Conservation (phyloP, 306 rosid genomes). For the Corylus avellana region DNA sequence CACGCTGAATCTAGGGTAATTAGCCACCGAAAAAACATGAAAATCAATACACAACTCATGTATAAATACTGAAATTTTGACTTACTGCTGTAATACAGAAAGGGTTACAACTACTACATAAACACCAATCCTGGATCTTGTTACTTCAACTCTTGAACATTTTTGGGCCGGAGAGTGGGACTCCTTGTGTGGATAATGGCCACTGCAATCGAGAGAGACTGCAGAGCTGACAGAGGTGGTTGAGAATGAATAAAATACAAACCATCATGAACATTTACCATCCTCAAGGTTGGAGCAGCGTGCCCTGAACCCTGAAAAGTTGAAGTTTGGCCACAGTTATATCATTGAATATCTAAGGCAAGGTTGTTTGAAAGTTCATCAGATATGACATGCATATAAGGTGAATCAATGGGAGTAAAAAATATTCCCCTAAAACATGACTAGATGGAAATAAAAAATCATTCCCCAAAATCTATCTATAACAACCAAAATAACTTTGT, state of each 20-base stretch:
- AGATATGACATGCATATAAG: not conserved
- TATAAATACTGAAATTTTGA: conserved; percentile 44
- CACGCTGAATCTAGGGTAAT: conserved; percentile 31
- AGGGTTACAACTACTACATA: conserved; percentile 36
- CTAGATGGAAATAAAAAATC: not conserved
- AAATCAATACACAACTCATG: conserved; percentile 24
- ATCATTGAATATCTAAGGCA: conserved; percentile 1
- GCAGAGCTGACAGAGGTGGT: conserved; percentile 61
- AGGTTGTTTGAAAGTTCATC: not conserved
- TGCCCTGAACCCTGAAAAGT: conserved; percentile 48
- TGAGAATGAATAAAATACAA: conserved; percentile 75
- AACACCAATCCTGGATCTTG: conserved; percentile 39
- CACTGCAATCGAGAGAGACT: conserved; percentile 86
- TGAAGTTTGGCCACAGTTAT: conserved; percentile 11
- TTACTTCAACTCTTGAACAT: conserved; percentile 42
- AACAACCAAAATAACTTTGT: not conserved
- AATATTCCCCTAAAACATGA: not conserved
- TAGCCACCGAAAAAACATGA: conserved; percentile 34
- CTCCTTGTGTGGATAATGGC: conserved; percentile 73
- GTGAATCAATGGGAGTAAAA: not conserved
- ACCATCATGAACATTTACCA: conserved; percentile 73
- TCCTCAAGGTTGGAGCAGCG: conserved; percentile 65
- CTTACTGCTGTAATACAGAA: conserved; percentile 49
- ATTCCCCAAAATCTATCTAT: not conserved
- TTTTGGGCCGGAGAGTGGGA: conserved; percentile 63